phyloP scores from a whole-genome alignment of 306 rosid genomes.

The Cucumis hystrix region DNA sequence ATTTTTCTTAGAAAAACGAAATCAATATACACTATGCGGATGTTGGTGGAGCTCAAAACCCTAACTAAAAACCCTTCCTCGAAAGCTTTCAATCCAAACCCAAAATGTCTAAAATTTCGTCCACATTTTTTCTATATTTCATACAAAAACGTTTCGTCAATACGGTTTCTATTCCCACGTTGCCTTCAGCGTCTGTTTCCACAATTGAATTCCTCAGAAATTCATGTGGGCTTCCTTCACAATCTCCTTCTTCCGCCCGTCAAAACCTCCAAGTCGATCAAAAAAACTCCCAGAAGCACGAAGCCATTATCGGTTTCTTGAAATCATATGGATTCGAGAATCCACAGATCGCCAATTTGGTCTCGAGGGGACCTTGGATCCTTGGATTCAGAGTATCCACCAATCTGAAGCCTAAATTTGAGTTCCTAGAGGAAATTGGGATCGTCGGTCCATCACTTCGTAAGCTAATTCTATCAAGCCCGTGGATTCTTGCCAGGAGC shows the following conservation, averaged over 20 bases:
- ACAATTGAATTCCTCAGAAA: background rate
- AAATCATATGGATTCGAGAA: background rate
- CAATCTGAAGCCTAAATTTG: conserved; percentile 1
- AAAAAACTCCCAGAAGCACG: background rate
- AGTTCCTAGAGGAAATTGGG: background rate
- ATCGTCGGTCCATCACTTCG: background rate
- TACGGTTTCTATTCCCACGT: background rate
- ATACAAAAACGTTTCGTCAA: background rate
- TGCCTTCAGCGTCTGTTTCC: background rate
- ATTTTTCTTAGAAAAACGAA: no score
- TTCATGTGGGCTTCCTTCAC: no score
- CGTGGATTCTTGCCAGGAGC: background rate
- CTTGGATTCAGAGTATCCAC: background rate
- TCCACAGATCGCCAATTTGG: conserved; percentile 7
- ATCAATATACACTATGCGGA: no score
- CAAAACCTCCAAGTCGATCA: background rate
- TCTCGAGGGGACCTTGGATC: background rate
- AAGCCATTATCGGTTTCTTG: background rate
- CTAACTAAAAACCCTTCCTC: no score
- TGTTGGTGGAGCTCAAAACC: no score
- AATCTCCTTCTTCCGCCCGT: background rate
- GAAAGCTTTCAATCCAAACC: background rate
- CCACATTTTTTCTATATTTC: background rate
- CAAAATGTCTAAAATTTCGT: background rate
- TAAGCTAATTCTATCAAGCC: background rate